These are phyloP conservation scores for Phytopythium delawarense DNA, from an alignment of 352 stramenopile genomes.

Conservation along the genomic window DNA sequence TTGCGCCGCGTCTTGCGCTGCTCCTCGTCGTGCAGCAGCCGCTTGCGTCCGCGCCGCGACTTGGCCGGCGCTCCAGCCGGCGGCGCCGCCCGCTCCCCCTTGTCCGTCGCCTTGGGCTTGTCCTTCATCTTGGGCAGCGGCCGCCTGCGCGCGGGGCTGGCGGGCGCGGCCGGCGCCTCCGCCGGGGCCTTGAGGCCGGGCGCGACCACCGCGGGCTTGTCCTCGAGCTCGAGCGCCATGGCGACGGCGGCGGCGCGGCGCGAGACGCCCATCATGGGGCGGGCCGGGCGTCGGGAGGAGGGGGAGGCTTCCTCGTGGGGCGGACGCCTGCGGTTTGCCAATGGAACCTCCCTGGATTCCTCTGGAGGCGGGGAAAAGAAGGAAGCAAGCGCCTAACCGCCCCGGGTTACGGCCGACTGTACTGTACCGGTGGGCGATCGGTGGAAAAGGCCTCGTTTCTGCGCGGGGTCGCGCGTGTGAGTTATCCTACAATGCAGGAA, in stretches of 20 bases:
- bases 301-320: not conserved
- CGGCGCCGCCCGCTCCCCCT: not conserved
- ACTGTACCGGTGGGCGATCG: no score
- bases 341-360: no score
- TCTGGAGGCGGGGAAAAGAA: not conserved
- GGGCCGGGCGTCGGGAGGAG: no score
- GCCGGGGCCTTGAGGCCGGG: not conserved
- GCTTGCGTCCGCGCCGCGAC: slow-evolving; percentile 36
- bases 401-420: no score
- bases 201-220: not conserved
- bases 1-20: slow-evolving; percentile 59
- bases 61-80: not conserved
- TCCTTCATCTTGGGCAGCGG: not conserved
- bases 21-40: slow-evolving; percentile 58
- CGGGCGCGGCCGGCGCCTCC: not conserved
- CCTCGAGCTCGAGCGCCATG: not conserved
- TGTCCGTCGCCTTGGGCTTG: not conserved
- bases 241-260: not conserved
- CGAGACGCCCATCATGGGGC: slow-evolving; percentile 6
- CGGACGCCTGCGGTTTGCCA: no score
- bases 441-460: no score
- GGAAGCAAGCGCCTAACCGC: no score
- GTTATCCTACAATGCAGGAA: no score
- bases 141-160: not conserved
- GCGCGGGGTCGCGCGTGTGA: no score